Evolutionary conservation across 139 green algal genomes (phyloP), one percentile per base, ranked within the genome.

Genomic region (Chlorella ohadii): DNA sequence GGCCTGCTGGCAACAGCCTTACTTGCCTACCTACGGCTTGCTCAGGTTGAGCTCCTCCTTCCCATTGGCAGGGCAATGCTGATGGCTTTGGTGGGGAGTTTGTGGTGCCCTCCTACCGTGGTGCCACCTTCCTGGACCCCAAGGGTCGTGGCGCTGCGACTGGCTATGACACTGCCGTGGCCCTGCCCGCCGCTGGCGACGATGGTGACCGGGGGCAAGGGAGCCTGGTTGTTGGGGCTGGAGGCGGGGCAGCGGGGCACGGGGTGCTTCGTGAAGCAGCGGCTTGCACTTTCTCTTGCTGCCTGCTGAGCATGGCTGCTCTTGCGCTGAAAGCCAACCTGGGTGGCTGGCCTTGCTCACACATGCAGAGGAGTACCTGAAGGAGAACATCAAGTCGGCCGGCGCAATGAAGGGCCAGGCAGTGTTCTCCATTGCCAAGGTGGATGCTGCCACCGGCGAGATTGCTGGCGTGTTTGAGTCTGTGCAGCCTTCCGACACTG

Each of bases 401-500:
- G 91, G 85, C 31, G 91, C 91, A 11, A 89, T 96, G 56, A 97
- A 97, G 93, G 97, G 95, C 41, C 91, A 91, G 92, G 94, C 94
- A 44, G 94, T 97, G 23, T 99, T 99, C 93, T 97, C 92, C 74
- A 94, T 98, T 7, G 97, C 97, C 72, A 98, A 98, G 94, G 94
- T 97, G 57, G 93, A 99, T 91, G 36, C 89, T 25, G 86, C 80
- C 11, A 98, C 94, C n/a, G 93, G 93, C 67, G 97, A 99, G 95
- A 96, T 99, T 79, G 97, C 95, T 23, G 97, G 97, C 57, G 94
- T 99, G 77, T 99, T 99, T 72, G 97, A 99, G 95, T 95, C 86
- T 86, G 95, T 99, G 84, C 97, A 99, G 96, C 97, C 97, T 56
- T 99, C 96, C 36, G 97, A 99, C 92, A 99, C 97, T 75, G 97